Evolutionary conservation across 371 early-diverging fungal species (phyloP).

Genomic region (Phascolomyces articulosus): DNA sequence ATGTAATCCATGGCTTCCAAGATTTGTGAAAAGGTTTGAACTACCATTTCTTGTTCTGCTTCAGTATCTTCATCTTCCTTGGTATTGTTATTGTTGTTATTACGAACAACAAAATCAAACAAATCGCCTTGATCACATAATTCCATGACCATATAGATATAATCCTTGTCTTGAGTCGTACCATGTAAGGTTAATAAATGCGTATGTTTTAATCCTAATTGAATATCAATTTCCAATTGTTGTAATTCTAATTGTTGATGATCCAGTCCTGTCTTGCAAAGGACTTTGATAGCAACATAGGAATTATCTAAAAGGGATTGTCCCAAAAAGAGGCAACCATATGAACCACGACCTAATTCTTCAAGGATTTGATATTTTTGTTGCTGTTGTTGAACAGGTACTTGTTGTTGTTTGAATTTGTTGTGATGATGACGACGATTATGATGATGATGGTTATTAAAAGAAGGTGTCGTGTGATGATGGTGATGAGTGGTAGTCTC

Average conservation of each 20-base stretch:
- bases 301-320: slow-evolving; percentile 38
- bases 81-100: slow-evolving; percentile 25
- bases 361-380: slow-evolving; percentile 48
- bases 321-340: slow-evolving; percentile 64
- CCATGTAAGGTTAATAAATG: slow-evolving; percentile 66
- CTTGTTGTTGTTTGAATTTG: too few species aligned
- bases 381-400: slow-evolving; percentile 23
- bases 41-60: slow-evolving; percentile 31
- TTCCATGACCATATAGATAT: slow-evolving; percentile 65
- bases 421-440: too few species aligned
- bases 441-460: neutral
- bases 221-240: slow-evolving; percentile 76
- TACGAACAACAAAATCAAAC: slow-evolving; percentile 61
- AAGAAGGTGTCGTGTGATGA: neutral
- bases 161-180: slow-evolving; percentile 55
- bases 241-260: slow-evolving; percentile 65
- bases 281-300: slow-evolving; percentile 73
- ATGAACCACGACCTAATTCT: slow-evolving; percentile 65
- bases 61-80: too few species aligned
- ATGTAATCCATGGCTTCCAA: slow-evolving; percentile 58
- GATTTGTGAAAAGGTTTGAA: slow-evolving; percentile 55
- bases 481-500: neutral
- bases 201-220: slow-evolving; percentile 66
- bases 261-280: slow-evolving; percentile 68
- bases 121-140: slow-evolving; percentile 67